A percentile compares a stretch with the other conserved stretches of the same genome.
Conservation (phyloP, 768 basidiomycete genomes). For the Tulasnella sp. region DNA sequence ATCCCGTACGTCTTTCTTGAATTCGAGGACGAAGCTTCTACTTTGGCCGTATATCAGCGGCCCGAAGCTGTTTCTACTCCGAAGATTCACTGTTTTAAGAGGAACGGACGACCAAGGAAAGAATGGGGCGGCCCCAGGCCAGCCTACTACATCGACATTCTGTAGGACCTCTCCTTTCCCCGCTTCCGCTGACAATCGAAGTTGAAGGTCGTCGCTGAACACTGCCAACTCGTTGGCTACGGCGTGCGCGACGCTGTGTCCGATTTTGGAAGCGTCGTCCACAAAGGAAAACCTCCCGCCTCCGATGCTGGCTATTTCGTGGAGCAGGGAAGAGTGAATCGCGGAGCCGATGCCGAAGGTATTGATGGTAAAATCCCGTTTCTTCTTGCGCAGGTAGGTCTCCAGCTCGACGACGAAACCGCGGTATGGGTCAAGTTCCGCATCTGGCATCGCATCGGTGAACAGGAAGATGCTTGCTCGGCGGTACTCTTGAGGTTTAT, state of each 20-base stretch:
- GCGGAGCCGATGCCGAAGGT: conserved; percentile 37
- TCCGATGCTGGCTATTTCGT: conserved; percentile 30
- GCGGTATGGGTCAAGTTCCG: conserved; percentile 28
- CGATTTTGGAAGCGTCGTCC: conserved; percentile 35
- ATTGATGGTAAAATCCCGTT: conserved; percentile 31
- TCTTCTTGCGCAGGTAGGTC: conserved; percentile 26
- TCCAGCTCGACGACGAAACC: conserved; percentile 33
- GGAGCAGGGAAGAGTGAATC: conserved; percentile 35
- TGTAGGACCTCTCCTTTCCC: conserved; percentile 28
- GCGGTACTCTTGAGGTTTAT: conserved; percentile 4
- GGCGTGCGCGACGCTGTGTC: conserved; percentile 35
- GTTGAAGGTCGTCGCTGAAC: conserved; percentile 25
- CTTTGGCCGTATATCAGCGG: background rate
- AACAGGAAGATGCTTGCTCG: conserved; percentile 30
- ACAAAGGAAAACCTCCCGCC: conserved; percentile 31
- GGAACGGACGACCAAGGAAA: too few relatives aligned
- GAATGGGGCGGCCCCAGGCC: background rate
- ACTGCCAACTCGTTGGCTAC: conserved; percentile 35
- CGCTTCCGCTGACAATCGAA: conserved; percentile 16
- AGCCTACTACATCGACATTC: conserved; percentile 1
- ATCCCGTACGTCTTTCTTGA: background rate
- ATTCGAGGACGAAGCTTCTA: background rate
- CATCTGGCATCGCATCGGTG: conserved; percentile 35
- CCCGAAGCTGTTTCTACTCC: background rate
- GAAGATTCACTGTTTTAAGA: background rate